Percentiles rank a stretch among this genome's conserved stretches.
Evolutionary conservation across 1,139 yeast species (phyloP).

Genomic region (Suhomyces wounanorum): DNA sequence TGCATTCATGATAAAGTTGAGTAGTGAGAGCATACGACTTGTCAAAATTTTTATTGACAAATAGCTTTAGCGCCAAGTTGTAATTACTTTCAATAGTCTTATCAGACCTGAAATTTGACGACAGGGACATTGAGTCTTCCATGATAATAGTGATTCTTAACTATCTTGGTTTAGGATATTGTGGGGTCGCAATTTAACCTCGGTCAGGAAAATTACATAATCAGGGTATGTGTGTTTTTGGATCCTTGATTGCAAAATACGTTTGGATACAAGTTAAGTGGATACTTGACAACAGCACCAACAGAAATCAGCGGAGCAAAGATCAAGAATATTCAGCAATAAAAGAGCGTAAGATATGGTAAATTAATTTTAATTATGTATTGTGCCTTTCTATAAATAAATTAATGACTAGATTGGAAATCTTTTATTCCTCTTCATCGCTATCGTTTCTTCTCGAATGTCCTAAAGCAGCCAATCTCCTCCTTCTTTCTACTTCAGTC

Average conservation of each 20-base stretch:
- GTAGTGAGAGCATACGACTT: slow-evolving; percentile 35
- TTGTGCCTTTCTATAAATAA: not conserved
- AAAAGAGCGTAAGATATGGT: not conserved
- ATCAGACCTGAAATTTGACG: slow-evolving; percentile 15
- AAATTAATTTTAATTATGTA: not conserved
- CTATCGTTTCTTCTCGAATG: slow-evolving; percentile 46
- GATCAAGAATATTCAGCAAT: too few relatives aligned
- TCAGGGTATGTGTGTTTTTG: not conserved
- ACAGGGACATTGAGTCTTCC: slow-evolving; percentile 13
- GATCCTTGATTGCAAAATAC: too few relatives aligned
- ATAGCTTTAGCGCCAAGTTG: slow-evolving; percentile 41
- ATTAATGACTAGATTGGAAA: not conserved
- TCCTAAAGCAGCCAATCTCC: slow-evolving; percentile 85
- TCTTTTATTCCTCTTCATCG: slow-evolving; percentile 52
- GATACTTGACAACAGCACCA: too few relatives aligned
- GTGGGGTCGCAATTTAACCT: slow-evolving; percentile 7
- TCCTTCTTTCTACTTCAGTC: slow-evolving; percentile 68
- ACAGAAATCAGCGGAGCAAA: too few relatives aligned
- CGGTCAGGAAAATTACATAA: slow-evolving; percentile 5
- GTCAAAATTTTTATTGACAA: slow-evolving; percentile 41
- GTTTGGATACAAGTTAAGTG: too few relatives aligned
- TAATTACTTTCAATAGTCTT: slow-evolving; percentile 31
- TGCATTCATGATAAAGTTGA: slow-evolving; percentile 26
- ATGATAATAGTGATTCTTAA: slow-evolving; percentile 4
- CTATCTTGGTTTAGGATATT: not conserved